Evolutionary conservation across 1,284 basidiomycete species (phyloP), one percentile per base, ranked within the genome.

Genomic region (Tilletiopsis washingtonensis): DNA sequence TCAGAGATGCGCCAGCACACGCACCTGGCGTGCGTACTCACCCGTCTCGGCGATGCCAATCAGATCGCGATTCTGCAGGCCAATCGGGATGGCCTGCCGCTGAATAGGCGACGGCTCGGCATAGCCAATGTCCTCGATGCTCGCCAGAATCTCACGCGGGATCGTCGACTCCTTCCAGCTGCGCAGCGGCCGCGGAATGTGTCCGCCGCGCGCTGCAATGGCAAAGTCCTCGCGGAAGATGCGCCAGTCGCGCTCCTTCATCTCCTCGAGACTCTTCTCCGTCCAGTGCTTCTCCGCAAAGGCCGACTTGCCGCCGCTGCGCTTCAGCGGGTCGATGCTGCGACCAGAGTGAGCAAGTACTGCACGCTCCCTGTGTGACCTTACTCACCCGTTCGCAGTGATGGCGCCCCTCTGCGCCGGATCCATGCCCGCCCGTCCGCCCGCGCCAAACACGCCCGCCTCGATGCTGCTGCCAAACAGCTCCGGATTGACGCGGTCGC

Each of bases 191-290:
- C 87, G 82, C 4, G 93, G 93, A 51, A 98, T 96, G 57, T 83
- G 80, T 29, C 93, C 93, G 71, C 39, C 90, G 73, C 91, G 77
- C 3, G 90, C 85, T 46, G 88, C 83, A 57, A 99, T 99, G 65
- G 84, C 91, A 76, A 94, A 99, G 75, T 99, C 93, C 75, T 98
- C 93, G 57, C 91, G 80, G 77, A 99, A 98, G 74, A 99, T 98
- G 66, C 93, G 82, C 93, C 93, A 99, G 73, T 99, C 93, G 50
- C 93, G 81, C 65, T 97, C 94, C 69, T 85, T 87, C 94, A 99
- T 97, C 74, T 97, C 89, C 2, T 78, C 74, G 26, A 98, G 77
- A 1, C 84, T 81, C 75, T 99, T 99, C n/a, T 96, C 89, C 2
- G 85, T 85, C 94, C 94, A 98, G 76, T 97, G 94, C 57, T 57